Evolutionary conservation across 1,139 yeast genomes (phyloP), one percentile per base, ranked within the genome.

Genomic region (Zhuliangozyma blackwelliae): DNA sequence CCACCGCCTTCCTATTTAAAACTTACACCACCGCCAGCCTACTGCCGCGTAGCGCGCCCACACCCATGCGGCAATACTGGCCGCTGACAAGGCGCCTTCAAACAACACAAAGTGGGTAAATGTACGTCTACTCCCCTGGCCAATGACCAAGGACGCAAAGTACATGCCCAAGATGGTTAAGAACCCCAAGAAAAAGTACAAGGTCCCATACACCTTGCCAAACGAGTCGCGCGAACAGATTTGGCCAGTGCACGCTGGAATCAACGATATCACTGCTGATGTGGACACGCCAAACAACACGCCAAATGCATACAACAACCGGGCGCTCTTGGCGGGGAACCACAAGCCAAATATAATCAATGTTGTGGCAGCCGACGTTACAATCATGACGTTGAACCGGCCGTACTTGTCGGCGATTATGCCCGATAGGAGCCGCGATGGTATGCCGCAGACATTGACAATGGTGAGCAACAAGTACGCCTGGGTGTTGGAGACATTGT

Each of bases 131-230:
- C 44, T 26, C 10, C 58, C 55, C 9, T 43, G 36, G 9, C 54
- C 57, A 28, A 61, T 55, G 5, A 61, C 55, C 35, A 60, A 44
- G 4, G 63, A 55, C 1, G 62, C 50, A 19, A 53, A 40, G 44
- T 48, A 61, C 60, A 62, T 59, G 5, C 65, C 66, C 32, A 61
- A 40, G n/a, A 82, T 59, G 6, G 77, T 74, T 28, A 77, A 77
- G 49, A 81, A 75, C 8, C 85, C 73, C 32, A 80, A 79, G 29
- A 79, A 64, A 48, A 79, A 78, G 53, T 82, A 82, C 57, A 82
- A 70, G 0, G 86, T 80, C 0, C 89, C 86, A 50, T 78, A 82
- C 22, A 84, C 69, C 49, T 74, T 78, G 23, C 90, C 90, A 48
- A 81, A 82, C 39, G 72, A 74, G 30, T 77, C 77, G 2, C 82